Conservation (phyloP, 2,329 filamentous ascomycete species). For the Aureobasidium sp. region DNA sequence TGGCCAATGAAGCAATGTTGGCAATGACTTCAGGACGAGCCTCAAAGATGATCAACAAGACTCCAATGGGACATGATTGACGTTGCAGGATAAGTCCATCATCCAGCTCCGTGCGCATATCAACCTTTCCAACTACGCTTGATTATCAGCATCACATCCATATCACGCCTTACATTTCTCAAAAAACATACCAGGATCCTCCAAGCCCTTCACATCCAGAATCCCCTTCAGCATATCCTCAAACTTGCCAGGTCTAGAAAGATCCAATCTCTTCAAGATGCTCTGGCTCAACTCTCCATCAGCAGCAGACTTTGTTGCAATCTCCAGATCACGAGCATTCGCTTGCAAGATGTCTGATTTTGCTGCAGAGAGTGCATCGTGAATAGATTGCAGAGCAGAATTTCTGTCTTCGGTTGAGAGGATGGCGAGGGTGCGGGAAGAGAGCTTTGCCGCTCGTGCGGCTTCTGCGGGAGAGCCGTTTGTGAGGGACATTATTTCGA, state of each 20-base stretch:
- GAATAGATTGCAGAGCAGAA: slow-evolving; percentile 74
- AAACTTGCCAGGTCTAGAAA: slow-evolving; percentile 82
- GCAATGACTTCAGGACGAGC: slow-evolving; percentile 96
- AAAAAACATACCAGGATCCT: slow-evolving; percentile 66
- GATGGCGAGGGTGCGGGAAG: slow-evolving; percentile 76
- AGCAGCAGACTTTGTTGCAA: slow-evolving; percentile 65
- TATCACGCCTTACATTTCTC: neutral
- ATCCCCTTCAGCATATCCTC: slow-evolving; percentile 98
- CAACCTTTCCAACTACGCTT: slow-evolving; percentile 67
- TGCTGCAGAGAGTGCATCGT: slow-evolving; percentile 63
- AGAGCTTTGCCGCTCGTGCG: slow-evolving; percentile 68
- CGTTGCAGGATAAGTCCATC: slow-evolving; percentile 79
- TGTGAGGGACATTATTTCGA: slow-evolving; percentile 70
- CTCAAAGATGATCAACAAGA: slow-evolving; percentile 98
- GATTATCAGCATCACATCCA: neutral
- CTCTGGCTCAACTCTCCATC: slow-evolving; percentile 72
- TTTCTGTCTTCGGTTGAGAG: slow-evolving; percentile 72
- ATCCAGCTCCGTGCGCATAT: slow-evolving; percentile 76
- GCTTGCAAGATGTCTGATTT: slow-evolving; percentile 75
- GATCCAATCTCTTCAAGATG: slow-evolving; percentile 79
- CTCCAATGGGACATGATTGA: slow-evolving; percentile 89
- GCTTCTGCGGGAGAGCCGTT: slow-evolving; percentile 73
- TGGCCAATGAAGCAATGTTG: slow-evolving; percentile 90
- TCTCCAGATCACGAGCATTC: slow-evolving; percentile 74
- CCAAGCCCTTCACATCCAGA: slow-evolving; percentile 72